phyloP scores from a whole-genome alignment of 257 asterid genomes.

The Ocimum tenuiflorum region DNA sequence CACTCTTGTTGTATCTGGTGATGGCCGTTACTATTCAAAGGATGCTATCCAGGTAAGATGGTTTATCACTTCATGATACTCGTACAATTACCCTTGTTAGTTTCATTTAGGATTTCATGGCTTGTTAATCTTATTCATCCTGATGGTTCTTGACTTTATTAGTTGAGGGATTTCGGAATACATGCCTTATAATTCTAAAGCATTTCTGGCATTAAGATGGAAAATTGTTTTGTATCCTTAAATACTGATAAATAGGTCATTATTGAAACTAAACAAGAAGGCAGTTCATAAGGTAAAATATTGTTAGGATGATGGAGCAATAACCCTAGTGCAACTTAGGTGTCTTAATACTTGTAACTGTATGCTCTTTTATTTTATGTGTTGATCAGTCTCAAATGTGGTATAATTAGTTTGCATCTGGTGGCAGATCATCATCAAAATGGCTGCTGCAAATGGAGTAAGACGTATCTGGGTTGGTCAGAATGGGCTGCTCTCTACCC shows the following conservation, averaged over 20 bases:
- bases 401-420: constrained; percentile 6
- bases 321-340: no score
- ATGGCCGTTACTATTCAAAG: constrained; percentile 92
- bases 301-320: neutral
- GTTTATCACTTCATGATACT: constrained; percentile 14
- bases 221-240: neutral
- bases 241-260: neutral
- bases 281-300: neutral
- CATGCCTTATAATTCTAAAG: neutral
- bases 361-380: constrained; percentile 14
- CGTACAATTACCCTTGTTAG: neutral
- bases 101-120: neutral
- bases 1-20: constrained; percentile 97
- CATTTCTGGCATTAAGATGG: neutral
- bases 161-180: neutral
- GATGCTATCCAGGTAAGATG: constrained; percentile 76
- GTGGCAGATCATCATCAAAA: constrained; percentile 77
- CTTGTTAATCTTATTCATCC: neutral
- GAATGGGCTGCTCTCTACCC: constrained; percentile 84
- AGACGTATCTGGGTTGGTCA: constrained; percentile 97
- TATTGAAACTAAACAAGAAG: neutral
- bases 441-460: constrained; percentile 96
- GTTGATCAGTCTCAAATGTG: constrained; percentile 3
- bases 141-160: neutral
- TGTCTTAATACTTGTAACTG: constrained; percentile 5